phyloP scores from a whole-genome alignment of 768 basidiomycete genomes.

The Termitomyces sp. region DNA sequence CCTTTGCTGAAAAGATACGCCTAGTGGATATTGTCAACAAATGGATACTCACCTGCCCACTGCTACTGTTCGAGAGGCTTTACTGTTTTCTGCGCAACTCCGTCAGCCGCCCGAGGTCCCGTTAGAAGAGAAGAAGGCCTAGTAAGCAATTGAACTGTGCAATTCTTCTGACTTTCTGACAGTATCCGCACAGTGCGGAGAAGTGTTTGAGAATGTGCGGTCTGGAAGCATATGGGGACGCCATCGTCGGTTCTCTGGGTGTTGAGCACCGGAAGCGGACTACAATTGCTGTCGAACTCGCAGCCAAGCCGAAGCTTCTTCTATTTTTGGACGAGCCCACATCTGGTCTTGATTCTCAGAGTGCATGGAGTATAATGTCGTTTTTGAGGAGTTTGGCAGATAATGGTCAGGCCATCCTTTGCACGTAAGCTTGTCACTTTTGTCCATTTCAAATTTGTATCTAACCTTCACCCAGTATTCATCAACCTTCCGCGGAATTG shows the following conservation, averaged over 20 bases:
- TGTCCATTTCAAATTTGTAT: neutral
- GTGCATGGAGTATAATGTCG: conserved; percentile 75
- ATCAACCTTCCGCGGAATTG: conserved; percentile 76
- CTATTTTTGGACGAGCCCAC: conserved; percentile 91
- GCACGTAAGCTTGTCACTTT: conserved; percentile 50
- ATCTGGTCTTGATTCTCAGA: conserved; percentile 82
- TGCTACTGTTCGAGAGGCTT: conserved; percentile 75
- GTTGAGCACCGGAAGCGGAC: conserved; percentile 76
- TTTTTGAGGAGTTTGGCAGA: conserved; percentile 76
- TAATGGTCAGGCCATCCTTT: conserved; percentile 82
- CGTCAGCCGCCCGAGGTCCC: conserved; percentile 68
- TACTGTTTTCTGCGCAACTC: conserved; percentile 73
- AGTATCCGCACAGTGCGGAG: conserved; percentile 4
- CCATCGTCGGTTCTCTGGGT: conserved; percentile 60
- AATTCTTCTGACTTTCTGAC: neutral
- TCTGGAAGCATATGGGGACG: conserved; percentile 59
- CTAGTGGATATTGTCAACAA: conserved; percentile 76
- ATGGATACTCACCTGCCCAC: conserved; percentile 74
- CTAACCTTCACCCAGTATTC: conserved; percentile 29
- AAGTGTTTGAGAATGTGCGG: conserved; percentile 46
- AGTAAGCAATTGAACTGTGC: conserved; percentile 38
- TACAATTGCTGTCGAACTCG: conserved; percentile 84
- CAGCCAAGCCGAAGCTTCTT: conserved; percentile 78
- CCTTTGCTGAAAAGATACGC: neutral
- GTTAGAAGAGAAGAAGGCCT: conserved; percentile 69